Conservation (phyloP, 148 eudicot genomes). For the Diospyros lotus region DNA sequence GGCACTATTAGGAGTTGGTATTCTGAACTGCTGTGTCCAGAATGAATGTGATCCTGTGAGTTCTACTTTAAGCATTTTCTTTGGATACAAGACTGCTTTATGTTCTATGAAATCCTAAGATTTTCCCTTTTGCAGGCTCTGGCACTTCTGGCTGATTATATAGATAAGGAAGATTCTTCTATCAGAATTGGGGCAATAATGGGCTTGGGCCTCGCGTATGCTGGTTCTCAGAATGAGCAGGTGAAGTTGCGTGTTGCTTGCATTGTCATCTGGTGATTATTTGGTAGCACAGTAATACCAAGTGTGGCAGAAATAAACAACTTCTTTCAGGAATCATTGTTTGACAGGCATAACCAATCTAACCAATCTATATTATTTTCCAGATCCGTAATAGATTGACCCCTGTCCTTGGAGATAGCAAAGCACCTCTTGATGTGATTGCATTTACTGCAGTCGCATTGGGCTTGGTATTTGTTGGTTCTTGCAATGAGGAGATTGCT, state of each 20-base stretch:
- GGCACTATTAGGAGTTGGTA: constrained; percentile 90
- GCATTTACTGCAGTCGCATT: constrained; percentile 77
- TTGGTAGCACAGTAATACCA: neutral
- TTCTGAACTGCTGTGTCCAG: constrained; percentile 74
- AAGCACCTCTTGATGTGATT: constrained; percentile 80
- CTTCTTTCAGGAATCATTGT: neutral
- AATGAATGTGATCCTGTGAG: constrained; percentile 94
- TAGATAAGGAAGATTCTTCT: constrained; percentile 72
- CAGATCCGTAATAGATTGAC: constrained; percentile 62
- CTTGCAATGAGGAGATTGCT: constrained; percentile 88
- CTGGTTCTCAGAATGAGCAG: constrained; percentile 79
- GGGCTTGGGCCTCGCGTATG: constrained; percentile 96
- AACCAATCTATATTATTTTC: neutral
- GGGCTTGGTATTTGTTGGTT: constrained; percentile 82
- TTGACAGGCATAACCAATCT: neutral
- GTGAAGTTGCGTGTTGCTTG: constrained; percentile 32
- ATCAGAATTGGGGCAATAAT: constrained; percentile 91
- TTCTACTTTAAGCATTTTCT: constrained; percentile 5
- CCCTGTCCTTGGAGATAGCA: constrained; percentile 70
- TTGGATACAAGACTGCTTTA: neutral
- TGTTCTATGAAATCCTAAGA: neutral
- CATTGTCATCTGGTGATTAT: neutral
- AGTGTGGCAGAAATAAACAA: neutral
- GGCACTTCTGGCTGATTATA: constrained; percentile 81
- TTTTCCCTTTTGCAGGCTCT: constrained; percentile 49